These are phyloP conservation scores for Aspergillus jensenii DNA, from an alignment of 2,329 filamentous ascomycete species.

Conservation along the genomic window DNA sequence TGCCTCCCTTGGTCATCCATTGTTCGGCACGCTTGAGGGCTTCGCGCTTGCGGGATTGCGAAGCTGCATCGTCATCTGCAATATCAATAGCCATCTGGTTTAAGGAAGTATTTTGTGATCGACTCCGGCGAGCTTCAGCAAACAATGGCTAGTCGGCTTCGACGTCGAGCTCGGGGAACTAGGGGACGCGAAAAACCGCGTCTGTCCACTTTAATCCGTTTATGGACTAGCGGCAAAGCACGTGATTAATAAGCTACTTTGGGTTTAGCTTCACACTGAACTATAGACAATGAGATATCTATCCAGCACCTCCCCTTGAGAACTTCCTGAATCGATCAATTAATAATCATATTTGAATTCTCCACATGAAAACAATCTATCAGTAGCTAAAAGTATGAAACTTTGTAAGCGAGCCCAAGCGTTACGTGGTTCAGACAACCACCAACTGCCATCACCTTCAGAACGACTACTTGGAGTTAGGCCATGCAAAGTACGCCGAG, in stretches of 20 bases:
- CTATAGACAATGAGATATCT: no score
- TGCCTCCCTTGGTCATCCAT: slow-evolving; percentile 60
- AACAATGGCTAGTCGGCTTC: slow-evolving; percentile 2
- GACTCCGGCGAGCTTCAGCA: not conserved
- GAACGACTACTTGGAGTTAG: no score
- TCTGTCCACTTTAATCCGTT: slow-evolving; percentile 32
- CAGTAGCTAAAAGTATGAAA: no score
- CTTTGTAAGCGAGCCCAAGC: no score
- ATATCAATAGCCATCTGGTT: slow-evolving; percentile 20
- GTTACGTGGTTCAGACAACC: no score
- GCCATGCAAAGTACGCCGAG: no score
- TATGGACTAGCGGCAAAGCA: slow-evolving; percentile 1
- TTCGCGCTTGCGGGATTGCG: slow-evolving; percentile 20
- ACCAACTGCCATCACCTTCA: no score
- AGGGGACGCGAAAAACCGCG: slow-evolving; percentile 26
- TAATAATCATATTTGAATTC: no score
- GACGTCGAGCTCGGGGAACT: not conserved
- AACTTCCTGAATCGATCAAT: no score
- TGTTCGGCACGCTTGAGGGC: slow-evolving; percentile 42
- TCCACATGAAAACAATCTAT: no score
- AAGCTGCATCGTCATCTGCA: slow-evolving; percentile 16
- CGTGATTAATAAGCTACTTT: slow-evolving; percentile 14
- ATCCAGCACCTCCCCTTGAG: no score
- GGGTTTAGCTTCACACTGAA: slow-evolving; percentile 21
- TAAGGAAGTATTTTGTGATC: not conserved